Evolutionary conservation across 1,284 basidiomycete genomes (phyloP).

Genomic region (Uromyces viciae-fabae): DNA sequence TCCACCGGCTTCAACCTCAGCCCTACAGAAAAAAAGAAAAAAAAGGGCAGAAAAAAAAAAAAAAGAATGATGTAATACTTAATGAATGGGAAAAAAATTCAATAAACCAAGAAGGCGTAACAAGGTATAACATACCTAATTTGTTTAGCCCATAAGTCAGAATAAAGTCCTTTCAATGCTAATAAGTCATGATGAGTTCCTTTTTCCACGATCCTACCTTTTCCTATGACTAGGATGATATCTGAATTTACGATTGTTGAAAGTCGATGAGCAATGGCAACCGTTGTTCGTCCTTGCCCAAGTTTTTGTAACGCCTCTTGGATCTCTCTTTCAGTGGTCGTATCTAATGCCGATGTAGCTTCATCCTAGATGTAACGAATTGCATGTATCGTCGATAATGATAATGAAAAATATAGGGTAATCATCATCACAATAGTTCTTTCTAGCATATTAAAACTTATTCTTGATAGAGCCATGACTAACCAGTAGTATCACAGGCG

Average conservation of each 20-base stretch:
- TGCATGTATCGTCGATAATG: neutral
- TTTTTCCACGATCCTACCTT: constrained; percentile 68
- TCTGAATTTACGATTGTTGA: constrained; percentile 75
- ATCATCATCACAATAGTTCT: too few relatives aligned
- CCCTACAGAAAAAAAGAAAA: neutral
- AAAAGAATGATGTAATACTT: neutral
- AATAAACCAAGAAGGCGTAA: neutral
- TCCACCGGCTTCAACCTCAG: constrained; percentile 24
- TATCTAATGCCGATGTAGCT: constrained; percentile 67
- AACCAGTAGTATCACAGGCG: constrained; percentile 72
- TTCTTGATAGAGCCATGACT: constrained; percentile 1
- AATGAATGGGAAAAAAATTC: neutral
- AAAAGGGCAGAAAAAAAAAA: neutral
- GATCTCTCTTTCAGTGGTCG: constrained; percentile 76
- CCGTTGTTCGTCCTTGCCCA: constrained; percentile 64
- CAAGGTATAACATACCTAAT: constrained; percentile 56
- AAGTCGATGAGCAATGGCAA: constrained; percentile 74
- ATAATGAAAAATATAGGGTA: neutral
- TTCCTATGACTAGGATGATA: constrained; percentile 65
- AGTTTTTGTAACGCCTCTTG: constrained; percentile 74
- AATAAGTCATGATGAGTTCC: constrained; percentile 66
- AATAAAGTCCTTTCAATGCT: constrained; percentile 66
- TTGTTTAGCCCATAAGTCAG: constrained; percentile 76
- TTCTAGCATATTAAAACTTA: constrained; percentile 41
- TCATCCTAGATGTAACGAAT: constrained; percentile 48